These are phyloP conservation scores for Ramalina peruviana DNA, from an alignment of 495 filamentous ascomycete genomes.

Conservation along the genomic window DNA sequence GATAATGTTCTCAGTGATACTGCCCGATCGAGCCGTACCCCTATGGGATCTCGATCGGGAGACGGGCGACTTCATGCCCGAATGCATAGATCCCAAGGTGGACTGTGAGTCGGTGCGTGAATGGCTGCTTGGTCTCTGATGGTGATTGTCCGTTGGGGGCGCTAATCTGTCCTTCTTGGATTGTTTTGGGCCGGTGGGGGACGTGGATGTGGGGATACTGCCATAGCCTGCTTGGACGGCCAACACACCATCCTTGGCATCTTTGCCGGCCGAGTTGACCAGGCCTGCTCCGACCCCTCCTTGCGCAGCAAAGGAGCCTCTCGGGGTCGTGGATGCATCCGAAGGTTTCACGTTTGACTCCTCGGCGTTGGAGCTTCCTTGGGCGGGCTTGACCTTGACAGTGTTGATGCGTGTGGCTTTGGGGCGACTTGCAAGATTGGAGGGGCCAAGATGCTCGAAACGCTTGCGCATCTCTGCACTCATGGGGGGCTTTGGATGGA, in stretches of 20 bases:
- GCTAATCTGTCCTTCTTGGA: slow-evolving; percentile 7
- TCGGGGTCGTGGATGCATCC: slow-evolving; percentile 4
- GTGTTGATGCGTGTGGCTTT: slow-evolving; percentile 69
- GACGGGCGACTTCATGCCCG: background rate
- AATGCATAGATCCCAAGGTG: slow-evolving; percentile 29
- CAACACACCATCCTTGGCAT: slow-evolving; percentile 57
- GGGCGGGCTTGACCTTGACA: slow-evolving; percentile 78
- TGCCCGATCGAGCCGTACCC: slow-evolving; percentile 59
- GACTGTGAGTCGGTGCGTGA: slow-evolving; percentile 11
- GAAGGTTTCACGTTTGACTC: slow-evolving; percentile 9
- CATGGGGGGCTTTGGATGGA: slow-evolving; percentile 22
- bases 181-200: slow-evolving; percentile 18
- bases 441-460: slow-evolving; percentile 81
- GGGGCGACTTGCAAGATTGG: slow-evolving; percentile 75
- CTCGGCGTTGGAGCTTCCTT: slow-evolving; percentile 7
- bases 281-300: slow-evolving; percentile 40
- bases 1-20: slow-evolving; percentile 77
- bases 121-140: background rate
- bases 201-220: slow-evolving; percentile 26
- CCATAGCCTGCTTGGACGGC: slow-evolving; percentile 55
- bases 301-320: slow-evolving; percentile 15
- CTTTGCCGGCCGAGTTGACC: slow-evolving; percentile 33
- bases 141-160: slow-evolving; percentile 4
- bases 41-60: slow-evolving; percentile 26
- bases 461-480: slow-evolving; percentile 62